These are phyloP conservation scores for Xylaria bambusicola DNA, from an alignment of 495 filamentous ascomycete species.

Conservation along the genomic window DNA sequence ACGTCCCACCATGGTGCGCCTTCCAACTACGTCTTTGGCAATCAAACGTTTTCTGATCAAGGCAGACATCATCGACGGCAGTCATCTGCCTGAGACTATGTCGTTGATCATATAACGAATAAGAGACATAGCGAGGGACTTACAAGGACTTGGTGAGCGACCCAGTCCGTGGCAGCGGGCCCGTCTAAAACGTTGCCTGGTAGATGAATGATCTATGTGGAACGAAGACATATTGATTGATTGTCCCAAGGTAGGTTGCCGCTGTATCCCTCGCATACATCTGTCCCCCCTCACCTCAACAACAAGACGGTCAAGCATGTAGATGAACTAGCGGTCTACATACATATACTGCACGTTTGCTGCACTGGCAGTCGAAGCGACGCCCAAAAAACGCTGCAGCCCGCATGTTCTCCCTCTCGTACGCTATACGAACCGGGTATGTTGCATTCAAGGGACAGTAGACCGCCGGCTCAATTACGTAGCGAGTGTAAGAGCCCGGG, in stretches of 20 bases:
- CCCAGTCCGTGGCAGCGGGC: background rate
- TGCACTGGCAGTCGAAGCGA: conserved; percentile 18
- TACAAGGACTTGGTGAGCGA: background rate
- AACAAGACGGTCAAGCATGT: too few species aligned
- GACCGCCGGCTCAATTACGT: background rate
- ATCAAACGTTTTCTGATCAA: too few species aligned
- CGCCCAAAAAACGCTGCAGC: conserved; percentile 22
- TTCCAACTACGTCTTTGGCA: too few species aligned
- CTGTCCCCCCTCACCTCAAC: background rate
- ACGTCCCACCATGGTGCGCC: background rate
- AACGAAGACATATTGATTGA: conserved; percentile 5
- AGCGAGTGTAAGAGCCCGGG: too few species aligned
- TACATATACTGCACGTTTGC: conserved; percentile 6
- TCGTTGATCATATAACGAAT: too few species aligned
- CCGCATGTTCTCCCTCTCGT: background rate
- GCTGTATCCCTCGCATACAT: conserved; percentile 5
- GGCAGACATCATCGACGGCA: too few species aligned
- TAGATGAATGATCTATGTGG: background rate
- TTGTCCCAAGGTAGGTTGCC: background rate
- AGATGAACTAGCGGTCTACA: conserved; percentile 13
- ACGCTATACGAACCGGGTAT: too few species aligned
- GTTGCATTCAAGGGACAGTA: background rate
- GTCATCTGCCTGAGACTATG: too few species aligned
- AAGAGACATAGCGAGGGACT: background rate
- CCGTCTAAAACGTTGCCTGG: background rate